These are phyloP conservation scores for Phyllosticta citriasiana DNA, from an alignment of 2,329 filamentous ascomycete species.

Conservation along the genomic window DNA sequence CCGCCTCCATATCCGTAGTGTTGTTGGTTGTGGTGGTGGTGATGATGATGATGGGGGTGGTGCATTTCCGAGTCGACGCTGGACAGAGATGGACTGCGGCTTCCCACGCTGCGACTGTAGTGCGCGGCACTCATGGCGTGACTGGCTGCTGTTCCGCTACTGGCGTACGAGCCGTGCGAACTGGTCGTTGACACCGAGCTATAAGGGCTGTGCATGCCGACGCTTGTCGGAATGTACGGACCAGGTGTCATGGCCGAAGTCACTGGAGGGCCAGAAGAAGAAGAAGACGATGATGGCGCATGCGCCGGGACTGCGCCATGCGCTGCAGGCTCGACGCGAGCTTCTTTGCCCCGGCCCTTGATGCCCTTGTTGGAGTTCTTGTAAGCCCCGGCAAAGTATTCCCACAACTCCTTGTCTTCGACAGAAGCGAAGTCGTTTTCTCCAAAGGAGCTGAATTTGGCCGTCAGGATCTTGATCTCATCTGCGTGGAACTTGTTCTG, in stretches of 20 bases:
- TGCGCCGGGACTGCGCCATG: neutral
- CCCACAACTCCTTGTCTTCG: constrained; percentile 67
- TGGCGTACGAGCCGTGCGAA: constrained; percentile 4
- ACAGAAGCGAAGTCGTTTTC: constrained; percentile 54
- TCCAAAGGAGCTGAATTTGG: constrained; percentile 56
- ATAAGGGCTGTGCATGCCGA: constrained; percentile 5
- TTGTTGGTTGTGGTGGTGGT: constrained; percentile 4
- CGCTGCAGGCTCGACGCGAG: constrained; percentile 45
- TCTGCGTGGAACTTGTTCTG: constrained; percentile 85
- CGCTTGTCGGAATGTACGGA: neutral
- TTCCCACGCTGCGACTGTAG: constrained; percentile 8
- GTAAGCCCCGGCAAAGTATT: constrained; percentile 80
- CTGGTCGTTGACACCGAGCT: constrained; percentile 3
- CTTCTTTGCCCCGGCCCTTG: constrained; percentile 84
- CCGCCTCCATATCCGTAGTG: constrained; percentile 4
- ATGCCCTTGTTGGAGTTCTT: constrained; percentile 98
- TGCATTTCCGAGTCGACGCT: constrained; percentile 9
- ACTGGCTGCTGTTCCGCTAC: neutral
- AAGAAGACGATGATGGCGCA: neutral
- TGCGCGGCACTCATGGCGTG: neutral
- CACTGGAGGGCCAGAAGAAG: constrained; percentile 1
- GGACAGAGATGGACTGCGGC: constrained; percentile 6
- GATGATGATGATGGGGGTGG: constrained; percentile 1
- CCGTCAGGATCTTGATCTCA: constrained; percentile 60
- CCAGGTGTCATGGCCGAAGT: constrained; percentile 1